Conservation (phyloP, 371 early-diverging fungal species). For the Dentiscutata heterogama region DNA sequence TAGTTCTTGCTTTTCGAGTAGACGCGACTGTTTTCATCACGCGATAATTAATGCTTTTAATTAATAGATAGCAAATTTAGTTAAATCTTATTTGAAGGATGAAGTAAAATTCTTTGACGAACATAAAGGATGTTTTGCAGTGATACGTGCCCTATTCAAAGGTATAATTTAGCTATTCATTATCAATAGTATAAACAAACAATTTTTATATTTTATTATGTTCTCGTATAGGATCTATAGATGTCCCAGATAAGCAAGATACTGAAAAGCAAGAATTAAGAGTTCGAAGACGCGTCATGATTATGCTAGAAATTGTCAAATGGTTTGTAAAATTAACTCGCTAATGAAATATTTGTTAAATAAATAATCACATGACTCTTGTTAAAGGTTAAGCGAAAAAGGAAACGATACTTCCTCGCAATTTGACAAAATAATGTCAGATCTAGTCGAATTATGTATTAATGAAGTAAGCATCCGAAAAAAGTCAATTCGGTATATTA, state of each 20-base stretch:
- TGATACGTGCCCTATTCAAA: conserved; percentile 22
- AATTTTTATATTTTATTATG: neutral
- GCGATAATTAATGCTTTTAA: neutral
- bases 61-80: neutral
- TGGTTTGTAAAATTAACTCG: neutral
- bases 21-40: neutral
- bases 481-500: neutral
- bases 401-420: conserved; percentile 6
- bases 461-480: conserved; percentile 16
- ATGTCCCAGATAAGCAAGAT: neutral
- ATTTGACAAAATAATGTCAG: conserved; percentile 32
- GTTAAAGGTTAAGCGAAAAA: conserved; percentile 36
- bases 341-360: neutral
- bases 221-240: neutral
- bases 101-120: conserved; percentile 3
- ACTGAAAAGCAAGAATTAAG: conserved; percentile 5
- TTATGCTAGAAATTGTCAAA: conserved; percentile 23
- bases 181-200: neutral
- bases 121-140: conserved; percentile 21
- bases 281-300: neutral
- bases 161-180: neutral
- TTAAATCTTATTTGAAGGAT: neutral
- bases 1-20: neutral
- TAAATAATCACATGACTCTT: neutral
- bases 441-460: conserved; percentile 29